Conservation (phyloP, 78 protist species). For the Protostelium mycophagum region DNA sequence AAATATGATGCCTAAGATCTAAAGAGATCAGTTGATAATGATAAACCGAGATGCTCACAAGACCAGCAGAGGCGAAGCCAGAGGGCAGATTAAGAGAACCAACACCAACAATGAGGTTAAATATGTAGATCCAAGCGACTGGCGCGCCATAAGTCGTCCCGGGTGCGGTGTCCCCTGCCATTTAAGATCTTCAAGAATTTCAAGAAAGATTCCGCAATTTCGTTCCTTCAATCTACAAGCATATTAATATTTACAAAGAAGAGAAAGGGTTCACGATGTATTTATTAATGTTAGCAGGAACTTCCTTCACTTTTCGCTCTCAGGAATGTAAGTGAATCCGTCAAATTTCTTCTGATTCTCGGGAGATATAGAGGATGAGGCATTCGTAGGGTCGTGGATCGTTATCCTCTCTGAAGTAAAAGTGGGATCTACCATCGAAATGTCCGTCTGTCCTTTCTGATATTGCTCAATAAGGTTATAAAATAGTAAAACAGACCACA, state of each 20-base stretch:
- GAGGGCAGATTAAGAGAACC: constrained; percentile 71
- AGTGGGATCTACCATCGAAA: constrained; percentile 65
- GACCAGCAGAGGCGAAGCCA: constrained; percentile 50
- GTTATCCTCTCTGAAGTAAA: constrained; percentile 29
- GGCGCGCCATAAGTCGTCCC: not conserved
- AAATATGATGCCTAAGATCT: constrained; percentile 30
- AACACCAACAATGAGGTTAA: constrained; percentile 74
- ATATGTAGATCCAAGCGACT: constrained; percentile 48
- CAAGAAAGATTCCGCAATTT: no score
- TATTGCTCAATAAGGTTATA: not conserved
- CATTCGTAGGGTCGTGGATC: not conserved
- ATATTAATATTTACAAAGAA: no score
- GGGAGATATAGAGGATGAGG: not conserved
- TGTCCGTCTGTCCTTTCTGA: constrained; percentile 54
- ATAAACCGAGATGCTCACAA: not conserved
- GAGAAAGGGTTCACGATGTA: no score
- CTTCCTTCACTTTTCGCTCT: not conserved
- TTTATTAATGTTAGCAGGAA: no score
- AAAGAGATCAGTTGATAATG: no score
- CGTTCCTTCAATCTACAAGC: no score
- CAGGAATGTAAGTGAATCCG: not conserved
- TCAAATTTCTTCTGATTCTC: not conserved
- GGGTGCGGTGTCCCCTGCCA: not conserved
- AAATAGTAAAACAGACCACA: not conserved
- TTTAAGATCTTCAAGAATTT: no score